phyloP scores from a whole-genome alignment of 768 basidiomycete genomes.

The Naganishia friedmannii region DNA sequence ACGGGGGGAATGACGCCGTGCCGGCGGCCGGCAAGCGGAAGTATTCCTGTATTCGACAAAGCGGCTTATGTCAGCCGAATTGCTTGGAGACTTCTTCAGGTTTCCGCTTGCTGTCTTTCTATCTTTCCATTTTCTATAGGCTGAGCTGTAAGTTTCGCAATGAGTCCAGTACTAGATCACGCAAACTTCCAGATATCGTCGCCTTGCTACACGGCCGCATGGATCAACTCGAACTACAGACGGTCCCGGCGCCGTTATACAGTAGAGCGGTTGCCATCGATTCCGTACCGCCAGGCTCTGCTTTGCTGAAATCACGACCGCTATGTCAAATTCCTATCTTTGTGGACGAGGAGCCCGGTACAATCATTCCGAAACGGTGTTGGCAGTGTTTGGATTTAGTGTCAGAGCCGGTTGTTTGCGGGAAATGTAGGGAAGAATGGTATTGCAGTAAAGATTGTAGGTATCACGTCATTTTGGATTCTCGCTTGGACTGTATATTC shows the following conservation, averaged over 20 bases:
- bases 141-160: too few relatives aligned
- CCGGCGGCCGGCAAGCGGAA: background rate
- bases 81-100: too few relatives aligned
- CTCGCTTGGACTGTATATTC: background rate
- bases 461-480: background rate
- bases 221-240: constrained; percentile 11
- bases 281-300: background rate
- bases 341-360: background rate
- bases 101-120: background rate
- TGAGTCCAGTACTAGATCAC: too few relatives aligned
- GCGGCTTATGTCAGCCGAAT: too few relatives aligned
- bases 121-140: too few relatives aligned
- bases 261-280: background rate
- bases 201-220: background rate
- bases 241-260: constrained; percentile 12
- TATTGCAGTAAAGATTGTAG: constrained; percentile 19
- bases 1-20: background rate
- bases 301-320: constrained; percentile 8
- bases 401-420: constrained; percentile 3
- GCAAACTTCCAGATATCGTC: background rate
- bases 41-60: background rate
- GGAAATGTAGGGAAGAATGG: constrained; percentile 17
- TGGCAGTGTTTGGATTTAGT: constrained; percentile 13
- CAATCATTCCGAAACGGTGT: background rate
- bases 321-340: constrained; percentile 19